A percentile compares a stretch with the other conserved stretches of the same genome.
Evolutionary conservation across 306 rosid species (phyloP).

Genomic region (Citrullus amarus): DNA sequence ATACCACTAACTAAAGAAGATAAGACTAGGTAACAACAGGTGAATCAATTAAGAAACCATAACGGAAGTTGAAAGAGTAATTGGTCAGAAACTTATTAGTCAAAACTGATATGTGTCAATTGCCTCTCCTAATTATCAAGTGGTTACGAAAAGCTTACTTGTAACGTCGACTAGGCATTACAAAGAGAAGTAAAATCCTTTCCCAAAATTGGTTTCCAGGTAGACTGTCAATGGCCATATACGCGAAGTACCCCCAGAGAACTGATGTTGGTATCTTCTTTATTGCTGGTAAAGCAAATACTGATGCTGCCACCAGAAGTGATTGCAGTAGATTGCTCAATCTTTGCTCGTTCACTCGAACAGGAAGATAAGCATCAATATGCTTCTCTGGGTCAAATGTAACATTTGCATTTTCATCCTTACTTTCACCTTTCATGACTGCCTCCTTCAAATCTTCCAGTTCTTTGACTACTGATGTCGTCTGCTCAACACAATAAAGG

Average conservation of each 20-base stretch:
- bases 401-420: constrained; percentile 17
- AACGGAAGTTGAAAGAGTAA: not conserved
- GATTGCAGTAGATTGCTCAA: constrained; percentile 79
- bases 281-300: constrained; percentile 58
- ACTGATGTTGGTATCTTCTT: constrained; percentile 76
- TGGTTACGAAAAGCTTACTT: constrained; percentile 34
- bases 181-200: constrained; percentile 51
- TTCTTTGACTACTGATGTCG: constrained; percentile 41
- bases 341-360: constrained; percentile 83
- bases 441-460: constrained; percentile 59
- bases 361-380: constrained; percentile 63
- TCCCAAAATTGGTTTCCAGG: constrained; percentile 92
- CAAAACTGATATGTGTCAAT: not conserved
- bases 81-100: not conserved
- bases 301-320: constrained; percentile 60
- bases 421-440: constrained; percentile 41
- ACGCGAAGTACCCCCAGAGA: constrained; percentile 87
- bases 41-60: not conserved
- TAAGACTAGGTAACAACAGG: not conserved
- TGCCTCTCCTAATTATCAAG: not conserved
- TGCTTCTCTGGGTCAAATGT: constrained; percentile 66
- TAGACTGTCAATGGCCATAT: constrained; percentile 93
- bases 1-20: not conserved
- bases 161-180: constrained; percentile 54
- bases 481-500: constrained; percentile 28